These are phyloP conservation scores for Skeletonema costatum DNA, from an alignment of 108 stramenopile genomes.

Conservation along the genomic window DNA sequence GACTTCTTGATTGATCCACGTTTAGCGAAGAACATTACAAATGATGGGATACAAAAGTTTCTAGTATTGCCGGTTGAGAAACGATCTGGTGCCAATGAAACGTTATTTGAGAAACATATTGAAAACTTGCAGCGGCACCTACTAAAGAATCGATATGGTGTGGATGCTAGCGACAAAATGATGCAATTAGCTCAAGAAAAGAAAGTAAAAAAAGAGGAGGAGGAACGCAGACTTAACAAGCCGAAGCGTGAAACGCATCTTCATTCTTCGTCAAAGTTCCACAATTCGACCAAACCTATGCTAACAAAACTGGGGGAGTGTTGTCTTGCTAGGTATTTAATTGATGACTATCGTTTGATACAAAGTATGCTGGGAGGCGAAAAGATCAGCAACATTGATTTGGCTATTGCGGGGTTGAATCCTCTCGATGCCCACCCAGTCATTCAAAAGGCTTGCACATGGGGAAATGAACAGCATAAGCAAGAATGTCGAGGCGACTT, in stretches of 20 bases:
- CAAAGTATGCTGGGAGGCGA: slow-evolving; percentile 15
- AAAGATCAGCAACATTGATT: neutral
- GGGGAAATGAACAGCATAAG: slow-evolving; percentile 18
- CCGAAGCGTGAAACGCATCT: neutral
- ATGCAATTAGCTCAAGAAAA: neutral
- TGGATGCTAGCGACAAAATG: neutral
- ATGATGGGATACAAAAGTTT: slow-evolving; percentile 5
- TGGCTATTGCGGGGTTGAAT: neutral
- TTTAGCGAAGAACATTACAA: neutral
- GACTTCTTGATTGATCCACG: slow-evolving; percentile 18
- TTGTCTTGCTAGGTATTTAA: slow-evolving; percentile 14
- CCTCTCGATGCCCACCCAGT: slow-evolving; percentile 18
- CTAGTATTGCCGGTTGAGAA: slow-evolving; percentile 16
- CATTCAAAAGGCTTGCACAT: slow-evolving; percentile 12
- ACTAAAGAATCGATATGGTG: neutral
- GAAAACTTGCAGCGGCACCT: neutral
- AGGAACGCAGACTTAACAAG: neutral
- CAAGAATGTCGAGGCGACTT: slow-evolving; percentile 15
- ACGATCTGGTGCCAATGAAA: neutral
- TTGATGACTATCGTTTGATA: slow-evolving; percentile 22
- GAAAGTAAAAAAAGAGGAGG: neutral
- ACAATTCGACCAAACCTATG: neutral
- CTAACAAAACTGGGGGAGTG: slow-evolving; percentile 22
- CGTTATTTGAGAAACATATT: slow-evolving; percentile 3
- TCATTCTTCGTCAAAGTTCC: neutral